Evolutionary conservation across 306 rosid species (phyloP), one percentile per base, ranked within the genome.

Genomic region (Mimosa bimucronata): DNA sequence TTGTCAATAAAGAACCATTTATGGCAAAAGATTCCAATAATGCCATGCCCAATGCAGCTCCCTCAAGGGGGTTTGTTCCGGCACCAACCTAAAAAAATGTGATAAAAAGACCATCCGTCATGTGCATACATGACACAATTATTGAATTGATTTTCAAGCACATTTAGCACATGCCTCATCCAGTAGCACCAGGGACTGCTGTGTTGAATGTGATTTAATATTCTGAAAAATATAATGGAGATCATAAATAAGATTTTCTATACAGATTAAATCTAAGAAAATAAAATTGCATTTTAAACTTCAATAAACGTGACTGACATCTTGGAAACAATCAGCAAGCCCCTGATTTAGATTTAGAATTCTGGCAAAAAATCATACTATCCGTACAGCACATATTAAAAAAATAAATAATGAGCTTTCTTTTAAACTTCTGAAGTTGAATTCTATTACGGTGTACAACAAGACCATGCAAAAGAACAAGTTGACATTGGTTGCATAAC

Each of bases 1-100:
- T 87, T 65, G 98, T 91, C 88, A 92, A 83, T 67, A 87, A 84
- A 83, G 91, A 86, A 79, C 97, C 94, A 71, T 78, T 88, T 75
- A 91, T 82, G 64, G 98, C 93, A 83, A 95, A 90, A 60, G 95
- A 90, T 89, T 95, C 98, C 85, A 95, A 82, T 34, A 95, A 65
- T 31, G 98, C 87, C 97, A 92, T 89, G 76, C 97, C 98, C 60
- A 95, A 90, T 29, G 98, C 98, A 45, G 98, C 98, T 89, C 98
- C 98, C 88, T 92, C 98, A 60, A 92, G 89, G 53, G 98, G 98
- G 80, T 95, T 95, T 79, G 98, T 95, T 82, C 98, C 98, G 71
- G 97, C 94, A 70, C 98, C 98, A 84, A 95, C 98, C 98, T 95
- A 84, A 75, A 83, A 31, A 80, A 78, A 83, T 48, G 75, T 73